Conservation (phyloP, 768 basidiomycete genomes). For the Boletus tylopilopsis region DNA sequence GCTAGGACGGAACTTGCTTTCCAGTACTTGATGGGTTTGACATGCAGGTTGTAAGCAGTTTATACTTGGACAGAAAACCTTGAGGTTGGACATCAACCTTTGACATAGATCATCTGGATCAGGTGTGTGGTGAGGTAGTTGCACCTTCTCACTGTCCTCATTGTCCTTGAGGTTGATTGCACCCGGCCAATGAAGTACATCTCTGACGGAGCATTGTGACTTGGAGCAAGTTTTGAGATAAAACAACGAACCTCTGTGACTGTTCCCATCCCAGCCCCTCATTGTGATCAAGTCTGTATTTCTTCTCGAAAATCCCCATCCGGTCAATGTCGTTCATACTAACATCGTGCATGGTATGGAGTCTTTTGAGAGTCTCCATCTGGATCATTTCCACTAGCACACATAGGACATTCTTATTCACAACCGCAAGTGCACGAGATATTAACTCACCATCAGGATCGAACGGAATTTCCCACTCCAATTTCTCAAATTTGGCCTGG, state of each 20-base stretch:
- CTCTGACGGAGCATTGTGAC: constrained; percentile 25
- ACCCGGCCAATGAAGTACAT: constrained; percentile 38
- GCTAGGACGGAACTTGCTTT: constrained; percentile 3
- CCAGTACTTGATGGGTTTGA: constrained; percentile 34
- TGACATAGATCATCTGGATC: constrained; percentile 26
- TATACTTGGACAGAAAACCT: constrained; percentile 43
- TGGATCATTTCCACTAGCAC: constrained; percentile 46
- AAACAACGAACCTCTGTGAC: constrained; percentile 37
- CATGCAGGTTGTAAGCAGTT: constrained; percentile 43
- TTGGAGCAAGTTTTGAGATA: not conserved
- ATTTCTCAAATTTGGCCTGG: constrained; percentile 22
- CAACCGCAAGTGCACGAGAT: not conserved
- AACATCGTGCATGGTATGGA: constrained; percentile 31
- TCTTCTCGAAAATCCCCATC: constrained; percentile 24
- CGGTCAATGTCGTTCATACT: constrained; percentile 36
- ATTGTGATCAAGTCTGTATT: constrained; percentile 22
- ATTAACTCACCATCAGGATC: constrained; percentile 47
- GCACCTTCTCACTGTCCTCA: constrained; percentile 1
- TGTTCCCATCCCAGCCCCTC: constrained; percentile 41
- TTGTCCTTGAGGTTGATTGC: not conserved
- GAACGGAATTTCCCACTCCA: constrained; percentile 39
- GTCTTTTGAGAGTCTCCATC: constrained; percentile 40
- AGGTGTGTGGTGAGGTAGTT: constrained; percentile 11
- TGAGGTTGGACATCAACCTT: constrained; percentile 31
- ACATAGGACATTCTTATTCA: not conserved